Evolutionary conservation across 2,329 filamentous ascomycete species (phyloP).

Genomic region (Sclerotinia sclerotiorum): DNA sequence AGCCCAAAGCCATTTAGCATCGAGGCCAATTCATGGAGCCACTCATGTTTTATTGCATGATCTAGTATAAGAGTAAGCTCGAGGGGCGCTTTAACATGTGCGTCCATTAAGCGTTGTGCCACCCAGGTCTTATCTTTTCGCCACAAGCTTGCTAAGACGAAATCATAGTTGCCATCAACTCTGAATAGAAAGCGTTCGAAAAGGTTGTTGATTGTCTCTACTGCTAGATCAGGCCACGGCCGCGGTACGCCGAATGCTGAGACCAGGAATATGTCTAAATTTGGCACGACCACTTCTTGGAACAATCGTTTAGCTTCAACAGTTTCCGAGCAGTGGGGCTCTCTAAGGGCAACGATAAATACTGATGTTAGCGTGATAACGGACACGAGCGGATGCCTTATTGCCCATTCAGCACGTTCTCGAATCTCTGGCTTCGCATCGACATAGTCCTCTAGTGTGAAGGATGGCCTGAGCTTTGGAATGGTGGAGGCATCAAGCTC

Average conservation of each 20-base stretch:
- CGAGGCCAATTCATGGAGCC: constrained; percentile 74
- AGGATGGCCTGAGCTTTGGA: constrained; percentile 75
- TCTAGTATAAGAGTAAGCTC: constrained; percentile 71
- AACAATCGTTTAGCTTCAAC: constrained; percentile 65
- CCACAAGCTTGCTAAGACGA: constrained; percentile 90
- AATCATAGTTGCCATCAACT: constrained; percentile 74
- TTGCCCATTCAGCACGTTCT: constrained; percentile 62
- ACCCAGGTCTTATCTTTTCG: constrained; percentile 88
- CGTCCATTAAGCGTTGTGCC: constrained; percentile 72
- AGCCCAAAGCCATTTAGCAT: constrained; percentile 73
- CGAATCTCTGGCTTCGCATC: constrained; percentile 60
- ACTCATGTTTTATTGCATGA: constrained; percentile 76
- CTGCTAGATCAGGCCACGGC: constrained; percentile 72
- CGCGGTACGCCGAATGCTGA: constrained; percentile 75
- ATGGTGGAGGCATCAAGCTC: constrained; percentile 83
- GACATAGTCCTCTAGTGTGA: constrained; percentile 64
- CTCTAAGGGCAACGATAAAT: constrained; percentile 63
- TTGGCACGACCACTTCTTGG: constrained; percentile 67
- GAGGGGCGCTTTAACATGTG: constrained; percentile 68
- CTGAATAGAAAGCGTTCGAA: constrained; percentile 84
- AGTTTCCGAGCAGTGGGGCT: constrained; percentile 60
- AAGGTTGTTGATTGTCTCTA: constrained; percentile 72
- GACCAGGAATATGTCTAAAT: constrained; percentile 76
- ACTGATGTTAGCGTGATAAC: constrained; percentile 75
- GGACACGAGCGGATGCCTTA: constrained; percentile 85